These are phyloP conservation scores for Trypanosoma platydactyli DNA, from an alignment of 208 protist genomes.

Conservation along the genomic window DNA sequence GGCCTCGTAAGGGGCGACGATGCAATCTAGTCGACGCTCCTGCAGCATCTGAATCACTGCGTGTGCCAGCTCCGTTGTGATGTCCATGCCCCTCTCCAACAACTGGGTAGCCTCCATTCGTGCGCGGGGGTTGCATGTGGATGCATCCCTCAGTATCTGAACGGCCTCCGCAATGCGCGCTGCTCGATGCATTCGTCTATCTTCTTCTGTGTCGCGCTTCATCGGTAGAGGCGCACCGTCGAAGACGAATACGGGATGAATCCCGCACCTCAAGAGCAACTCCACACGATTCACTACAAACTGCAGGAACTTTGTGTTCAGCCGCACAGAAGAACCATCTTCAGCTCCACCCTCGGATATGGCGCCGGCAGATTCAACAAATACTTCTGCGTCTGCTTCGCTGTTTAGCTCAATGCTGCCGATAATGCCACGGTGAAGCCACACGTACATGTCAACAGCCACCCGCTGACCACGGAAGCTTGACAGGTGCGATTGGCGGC, in stretches of 20 bases:
- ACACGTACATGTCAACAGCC: slow-evolving; percentile 91
- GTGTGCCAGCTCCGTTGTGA: slow-evolving; percentile 77
- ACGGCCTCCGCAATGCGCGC: slow-evolving; percentile 43
- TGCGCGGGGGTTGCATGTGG: slow-evolving; percentile 26
- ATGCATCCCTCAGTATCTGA: slow-evolving; percentile 38
- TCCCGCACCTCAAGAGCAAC: slow-evolving; percentile 53
- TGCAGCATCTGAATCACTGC: slow-evolving; percentile 74
- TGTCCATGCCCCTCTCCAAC: slow-evolving; percentile 70
- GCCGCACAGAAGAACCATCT: slow-evolving; percentile 1
- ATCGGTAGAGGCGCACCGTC: slow-evolving; percentile 82
- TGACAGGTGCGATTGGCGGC: slow-evolving; percentile 69
- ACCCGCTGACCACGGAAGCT: slow-evolving; percentile 77
- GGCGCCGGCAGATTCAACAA: slow-evolving; percentile 1
- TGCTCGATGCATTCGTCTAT: slow-evolving; percentile 37
- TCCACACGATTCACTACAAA: slow-evolving; percentile 34
- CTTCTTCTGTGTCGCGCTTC: slow-evolving; percentile 67
- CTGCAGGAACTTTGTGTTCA: slow-evolving; percentile 27
- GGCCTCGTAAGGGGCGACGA: slow-evolving; percentile 99
- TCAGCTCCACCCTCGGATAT: slow-evolving; percentile 5
- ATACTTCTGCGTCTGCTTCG: slow-evolving; percentile 15
- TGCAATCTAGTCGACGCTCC: slow-evolving; percentile 77
- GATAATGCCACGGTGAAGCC: slow-evolving; percentile 70
- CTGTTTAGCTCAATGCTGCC: slow-evolving; percentile 41
- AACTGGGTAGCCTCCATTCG: slow-evolving; percentile 42
- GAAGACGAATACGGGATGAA: slow-evolving; percentile 81